Base-by-base conservation (phyloP, 768 basidiomycete species). In the Candolleomyces eurysporus region DNA sequence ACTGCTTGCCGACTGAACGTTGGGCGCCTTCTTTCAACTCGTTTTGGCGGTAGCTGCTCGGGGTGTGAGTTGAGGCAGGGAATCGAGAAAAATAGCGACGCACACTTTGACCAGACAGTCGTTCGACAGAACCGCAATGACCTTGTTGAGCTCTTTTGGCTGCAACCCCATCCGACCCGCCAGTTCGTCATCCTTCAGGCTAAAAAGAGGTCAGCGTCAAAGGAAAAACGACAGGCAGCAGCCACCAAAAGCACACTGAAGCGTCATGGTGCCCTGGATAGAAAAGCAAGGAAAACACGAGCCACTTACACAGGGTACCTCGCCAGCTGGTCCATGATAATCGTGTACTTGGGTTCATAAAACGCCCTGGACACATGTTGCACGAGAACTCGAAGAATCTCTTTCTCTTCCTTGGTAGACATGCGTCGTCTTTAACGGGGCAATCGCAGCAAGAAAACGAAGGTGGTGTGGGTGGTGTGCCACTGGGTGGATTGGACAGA, bases 361-460 rank as follows among this genome's bases (percentile, higher is more conserved):
- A 99, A 98, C 39, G 91, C 88, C 68, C 96, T 86, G 50, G 90
- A 87, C 71, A 96, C 94, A 78, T 93, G 90, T 72, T 97, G 94
- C 65, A 97, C 92, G 67, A 99, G 88, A 61, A 88, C 84, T 73
- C 87, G 88, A 59, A 95, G 86, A 2, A 84, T 86, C 73, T 92
- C 90, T 76, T 88, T 85, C 69, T 92, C 91, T 71, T 91, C 91
- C 71, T 89, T 89, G 53, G 83, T 87, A 57, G 86, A 79, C 85
- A 88, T 87, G 64, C 31, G 61, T 19, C 14, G 21, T 21, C 17
- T 7, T 46, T 7, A 21, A 46, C 45, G 19, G n/a, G n/a, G 6
- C 16, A 21, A 46, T 46, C 19, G 16, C 45, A 17, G 14, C 6
- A 46, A 14, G 5, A 21, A 46, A 46, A 46, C 45, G 45, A 46